Conservation (phyloP, 331 rosid species). For the Pyrus hybrid region DNA sequence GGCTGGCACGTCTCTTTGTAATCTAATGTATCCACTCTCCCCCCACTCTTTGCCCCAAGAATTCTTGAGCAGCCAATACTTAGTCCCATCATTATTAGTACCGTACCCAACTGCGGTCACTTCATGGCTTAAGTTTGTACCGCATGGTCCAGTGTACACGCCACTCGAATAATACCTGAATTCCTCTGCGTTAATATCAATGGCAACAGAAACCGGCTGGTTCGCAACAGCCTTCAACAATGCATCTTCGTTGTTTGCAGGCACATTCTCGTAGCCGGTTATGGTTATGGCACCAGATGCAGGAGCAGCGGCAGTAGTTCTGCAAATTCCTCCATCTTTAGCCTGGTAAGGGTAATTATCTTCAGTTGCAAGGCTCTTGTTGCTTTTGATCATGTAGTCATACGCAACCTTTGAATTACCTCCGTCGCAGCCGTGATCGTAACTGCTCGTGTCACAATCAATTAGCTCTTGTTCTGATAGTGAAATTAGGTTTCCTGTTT, state of each 20-base stretch:
- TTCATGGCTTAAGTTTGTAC: slow-evolving; percentile 3
- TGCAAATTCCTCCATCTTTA: not conserved
- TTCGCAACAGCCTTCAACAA: not conserved
- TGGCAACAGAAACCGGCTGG: not conserved
- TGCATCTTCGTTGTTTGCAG: not conserved
- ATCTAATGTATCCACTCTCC: not conserved
- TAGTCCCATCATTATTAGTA: not conserved
- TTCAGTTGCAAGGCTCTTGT: not conserved
- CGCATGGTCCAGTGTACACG: slow-evolving; percentile 3
- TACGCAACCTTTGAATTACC: not conserved
- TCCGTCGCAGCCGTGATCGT: not conserved
- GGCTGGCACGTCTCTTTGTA: not conserved
- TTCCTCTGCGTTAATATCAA: not conserved
- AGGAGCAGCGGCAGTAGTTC: not conserved
- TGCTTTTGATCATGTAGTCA: not conserved
- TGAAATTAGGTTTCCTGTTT: not conserved
- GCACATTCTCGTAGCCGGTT: not conserved
- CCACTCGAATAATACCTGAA: slow-evolving; percentile 3
- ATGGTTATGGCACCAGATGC: not conserved
- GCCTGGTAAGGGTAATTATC: not conserved
- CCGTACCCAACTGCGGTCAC: slow-evolving; percentile 8
- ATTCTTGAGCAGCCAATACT: slow-evolving; percentile 1
- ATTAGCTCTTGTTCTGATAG: slow-evolving; percentile 10
- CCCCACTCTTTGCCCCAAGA: not conserved
- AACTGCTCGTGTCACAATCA: not conserved